Evolutionary conservation across 169 alveolate genomes (phyloP).

Genomic region (Plasmodium inui): DNA sequence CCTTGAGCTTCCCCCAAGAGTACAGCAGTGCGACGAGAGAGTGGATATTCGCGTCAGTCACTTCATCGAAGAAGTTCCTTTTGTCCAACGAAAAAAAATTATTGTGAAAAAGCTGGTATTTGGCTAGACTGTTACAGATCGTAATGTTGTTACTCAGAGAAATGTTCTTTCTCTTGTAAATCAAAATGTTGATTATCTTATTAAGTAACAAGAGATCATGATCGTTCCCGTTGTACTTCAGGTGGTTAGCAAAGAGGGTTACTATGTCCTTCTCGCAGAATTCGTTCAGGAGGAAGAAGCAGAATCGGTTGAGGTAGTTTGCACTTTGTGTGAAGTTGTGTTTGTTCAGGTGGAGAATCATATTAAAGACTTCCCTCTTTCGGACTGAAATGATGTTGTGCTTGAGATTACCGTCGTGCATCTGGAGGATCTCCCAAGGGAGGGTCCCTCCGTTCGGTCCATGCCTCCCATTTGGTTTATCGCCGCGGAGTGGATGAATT

Average conservation of each 20-base stretch:
- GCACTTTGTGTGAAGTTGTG: conserved; percentile 25
- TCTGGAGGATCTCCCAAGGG: background rate
- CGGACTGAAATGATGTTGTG: conserved; percentile 21
- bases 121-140: conserved; percentile 39
- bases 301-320: background rate
- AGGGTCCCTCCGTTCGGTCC: background rate
- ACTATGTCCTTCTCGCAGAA: conserved; percentile 44
- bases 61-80: conserved; percentile 11
- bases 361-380: conserved; percentile 29
- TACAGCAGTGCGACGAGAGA: conserved; percentile 52
- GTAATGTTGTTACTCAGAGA: conserved; percentile 34
- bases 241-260: conserved; percentile 18
- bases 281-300: conserved; percentile 32
- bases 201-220: conserved; percentile 29
- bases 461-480: background rate
- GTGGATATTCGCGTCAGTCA: conserved; percentile 34
- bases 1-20: conserved; percentile 57
- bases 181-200: conserved; percentile 54
- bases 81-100: conserved; percentile 49
- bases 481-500: background rate
- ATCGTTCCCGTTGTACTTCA: conserved; percentile 11
- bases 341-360: background rate
- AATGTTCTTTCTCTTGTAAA: conserved; percentile 39
- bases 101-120: conserved; percentile 38
- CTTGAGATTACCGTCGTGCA: conserved; percentile 16